Evolutionary conservation across 768 basidiomycete species (phyloP), one percentile per base, ranked within the genome.

Genomic region (Boletus bicolor): DNA sequence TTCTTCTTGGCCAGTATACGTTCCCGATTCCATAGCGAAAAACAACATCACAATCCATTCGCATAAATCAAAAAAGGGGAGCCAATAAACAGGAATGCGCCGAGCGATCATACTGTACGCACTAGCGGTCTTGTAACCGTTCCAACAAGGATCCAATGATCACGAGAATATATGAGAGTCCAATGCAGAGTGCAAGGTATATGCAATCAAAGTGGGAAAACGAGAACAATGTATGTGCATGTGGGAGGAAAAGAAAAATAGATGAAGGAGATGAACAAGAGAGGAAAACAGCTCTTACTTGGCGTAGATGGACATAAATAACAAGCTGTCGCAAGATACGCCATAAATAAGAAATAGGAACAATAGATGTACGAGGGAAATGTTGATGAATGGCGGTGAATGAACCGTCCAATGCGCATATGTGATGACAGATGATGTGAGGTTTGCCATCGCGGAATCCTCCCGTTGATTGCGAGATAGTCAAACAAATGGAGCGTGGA

Each of bases 301-400:
- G 68, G 68, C 68, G 64, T 52, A 68, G 65, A 61, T 59, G 62
- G 62, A 66, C 68, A 63, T 70, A 72, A 59, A 72, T 70, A 72
- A 43, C 46, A 12, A 26, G 21, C 38, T 45, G 62, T 55, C 71
- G 12, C 62, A 56, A 66, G 57, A 66, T 70, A 70, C 69, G 66
- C 67, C 64, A 56, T 64, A 70, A 70, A 70, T 69, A 61, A 42
- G 50, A 56, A 56, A 56, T 42, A 30, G 14, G 17, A 62, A 38
- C 38, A 26, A 55, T 54, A 58, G 42, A 61, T 70, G 28, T 55
- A 59, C 49, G 42, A 46, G 44, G 45, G 49, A 60, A 63, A 51
- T 39, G 11, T 59, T 37, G 58, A 8, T 36, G 46, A 49, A 59
- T 58, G 65, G 68, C 55, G 65, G 66, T 48, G 32, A 57, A 59